Evolutionary conservation across 805 yeast species (phyloP).

Genomic region (Candida montana): DNA sequence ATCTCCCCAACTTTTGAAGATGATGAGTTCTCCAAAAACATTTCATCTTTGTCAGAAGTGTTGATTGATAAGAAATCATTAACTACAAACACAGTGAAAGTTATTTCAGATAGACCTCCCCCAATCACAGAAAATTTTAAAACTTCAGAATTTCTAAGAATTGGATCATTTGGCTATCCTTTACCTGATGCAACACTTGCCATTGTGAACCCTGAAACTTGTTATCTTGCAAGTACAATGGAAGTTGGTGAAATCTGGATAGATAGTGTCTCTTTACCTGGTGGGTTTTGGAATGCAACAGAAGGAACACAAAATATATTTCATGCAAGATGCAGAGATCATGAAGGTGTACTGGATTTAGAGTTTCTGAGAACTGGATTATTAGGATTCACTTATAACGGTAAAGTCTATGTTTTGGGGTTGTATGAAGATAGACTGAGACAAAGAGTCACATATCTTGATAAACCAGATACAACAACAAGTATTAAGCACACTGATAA

Average conservation of each 20-base stretch:
- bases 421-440: conserved; percentile 86
- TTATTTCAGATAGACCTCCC: conserved; percentile 55
- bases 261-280: conserved; percentile 87
- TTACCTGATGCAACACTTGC: conserved; percentile 92
- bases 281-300: conserved; percentile 76
- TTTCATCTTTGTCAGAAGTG: conserved; percentile 49
- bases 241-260: conserved; percentile 97
- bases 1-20: conserved; percentile 34
- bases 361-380: conserved; percentile 88
- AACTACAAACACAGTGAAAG: conserved; percentile 64
- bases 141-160: conserved; percentile 49
- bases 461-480: conserved; percentile 24
- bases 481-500: conserved; percentile 22
- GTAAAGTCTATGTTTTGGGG: conserved; percentile 84
- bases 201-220: conserved; percentile 89
- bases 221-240: conserved; percentile 62
- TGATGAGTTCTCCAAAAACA: conserved; percentile 25
- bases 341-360: conserved; percentile 61
- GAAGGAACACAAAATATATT: conserved; percentile 69
- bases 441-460: conserved; percentile 66
- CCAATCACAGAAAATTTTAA: conserved; percentile 38
- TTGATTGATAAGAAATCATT: conserved; percentile 69
- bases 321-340: conserved; percentile 75
- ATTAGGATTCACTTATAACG: conserved; percentile 82
- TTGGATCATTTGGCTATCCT: conserved; percentile 93